Base-by-base conservation (phyloP, 163 green algal species). In the Scenedesmus sp. region DNA sequence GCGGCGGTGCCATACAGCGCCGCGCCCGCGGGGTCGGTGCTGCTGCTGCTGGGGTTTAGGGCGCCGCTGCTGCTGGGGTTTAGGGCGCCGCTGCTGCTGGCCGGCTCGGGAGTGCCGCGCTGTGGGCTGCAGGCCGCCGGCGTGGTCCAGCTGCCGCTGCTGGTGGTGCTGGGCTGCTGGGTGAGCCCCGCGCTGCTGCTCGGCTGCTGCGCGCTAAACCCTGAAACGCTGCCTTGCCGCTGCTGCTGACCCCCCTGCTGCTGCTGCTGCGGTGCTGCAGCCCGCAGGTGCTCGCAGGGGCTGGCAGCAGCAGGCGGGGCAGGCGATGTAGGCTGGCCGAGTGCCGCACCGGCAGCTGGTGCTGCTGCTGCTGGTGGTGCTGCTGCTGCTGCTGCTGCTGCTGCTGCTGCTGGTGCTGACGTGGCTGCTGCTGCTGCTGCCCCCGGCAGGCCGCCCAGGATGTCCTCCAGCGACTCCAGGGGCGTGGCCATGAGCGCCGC, bases 1-100 rank as follows among this genome's bases (percentile, higher is more conserved):
- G 84, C 84, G 20, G 84, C 84, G 46, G 84, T 89, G 12, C 65
- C 84, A 61, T 82, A 82, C 1, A 89, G 84, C 49, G 42, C 84
- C 42, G 7, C 24, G 1, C 46, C 37, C 30, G 33, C 82, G 51
- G 51, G n/a, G 33, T 80, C 70, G 6, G 10, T 18, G 70, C 33
- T 80, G n/a, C n/a, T 10, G 70, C 70, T 80, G 70, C 70, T 43
- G 65, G 30, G n/a, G n/a, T n/a, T n/a, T n/a, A n/a, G n/a, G n/a
- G 65, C 72, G 82, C 82, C 80, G 33, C 18, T 40, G 37, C 15
- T 42, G 20, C 35, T 35, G 20, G 9, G 7, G n/a, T n/a, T n/a
- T n/a, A n/a, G n/a, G n/a, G n/a, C n/a, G 33, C 49, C n/a, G 3
- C 81, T 53, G 7, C 46, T 46, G 49, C 0, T 18, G n/a, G 22